Base-by-base conservation (phyloP, 2,329 filamentous ascomycete species). In the Aspergillus novoparasiticus region DNA sequence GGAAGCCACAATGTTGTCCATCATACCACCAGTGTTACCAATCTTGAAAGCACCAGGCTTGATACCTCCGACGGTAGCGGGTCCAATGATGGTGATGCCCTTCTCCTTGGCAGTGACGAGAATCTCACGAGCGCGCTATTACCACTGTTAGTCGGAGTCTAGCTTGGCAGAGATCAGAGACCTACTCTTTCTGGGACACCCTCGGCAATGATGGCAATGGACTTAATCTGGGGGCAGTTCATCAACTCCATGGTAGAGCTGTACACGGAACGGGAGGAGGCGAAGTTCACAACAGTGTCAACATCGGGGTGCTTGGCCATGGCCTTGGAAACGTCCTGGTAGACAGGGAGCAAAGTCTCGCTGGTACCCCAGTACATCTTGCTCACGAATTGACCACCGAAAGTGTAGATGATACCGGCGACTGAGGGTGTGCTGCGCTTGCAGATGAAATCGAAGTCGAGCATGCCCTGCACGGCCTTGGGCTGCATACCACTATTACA, bases 301-400 rank as follows among this genome's bases (percentile, higher is more conserved):
- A 98, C 95, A 72, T 99, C 95, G 67, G 87, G 89, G 87, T 99
- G 95, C 90, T 99, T 99, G 81, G 88, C 88, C 78, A 97, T 89
- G 73, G 95, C 95, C 87, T 97, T 96, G 73, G 88, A 85, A 57
- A 94, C 91, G 77, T 92, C 88, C 85, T 99, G 94, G 88, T 99
- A 99, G 80, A 99, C 95, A 68, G 95, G 95, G 73, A 99, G 89
- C 70, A 99, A 90, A 68, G 95, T 99, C 87, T 99, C 95, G 85
- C 93, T 97, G 78, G 95, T 99, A 78, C 95, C 95, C 95, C 95
- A 99, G 91, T 99, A 87, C 95, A 99, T 98, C 90, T 99, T 99
- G 90, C 93, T 97, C 80, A 99, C 95, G 89, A 99, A 99, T 84
- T 99, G 95, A 72, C 95, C 95, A 80, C 95, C 95, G 78, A 99